Evolutionary conservation across 345 rosid species (phyloP), one percentile per base, ranked within the genome.

Genomic region (Mallotus nudiflorus): DNA sequence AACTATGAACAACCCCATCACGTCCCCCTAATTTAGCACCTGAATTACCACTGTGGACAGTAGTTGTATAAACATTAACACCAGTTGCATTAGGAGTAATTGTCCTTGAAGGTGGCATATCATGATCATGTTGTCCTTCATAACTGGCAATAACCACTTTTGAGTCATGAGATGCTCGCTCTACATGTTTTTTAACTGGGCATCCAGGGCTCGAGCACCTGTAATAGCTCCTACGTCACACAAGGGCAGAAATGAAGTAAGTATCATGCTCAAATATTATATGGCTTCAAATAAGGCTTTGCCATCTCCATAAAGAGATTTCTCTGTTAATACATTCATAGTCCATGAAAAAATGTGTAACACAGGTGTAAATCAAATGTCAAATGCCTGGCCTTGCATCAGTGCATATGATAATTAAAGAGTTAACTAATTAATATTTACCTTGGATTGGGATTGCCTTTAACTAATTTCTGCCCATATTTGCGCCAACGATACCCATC

Each of bases 401-500:
- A 44, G 54, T n/a, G 66, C 15, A 22, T 50, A 58, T 50, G 51
- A 55, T 61, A 20, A 1, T 51, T 33, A 44, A 70, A 46, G 56
- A 42, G 3, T 27, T 45, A 18, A 29, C 29, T 18, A 29, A 48
- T 15, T 1, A 31, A 70, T 40, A 61, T 59, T 39, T 75, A 89
- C 99, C 99, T 91, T 40, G 99, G 99, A 82, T 94, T 84, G 39
- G 96, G 93, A 71, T 89, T 94, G 72, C 99, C 97, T 85, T 94
- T 94, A 62, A 94, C 97, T 69, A 91, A 67, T 79, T 94, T 94
- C 82, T 91, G 99, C 71, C 99, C 99, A 79, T 94, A 94, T 82
- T 94, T 94, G 66, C 97, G 99, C 99, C 99, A 94, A 37, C 97
- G 93, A 69, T 87, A 92, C 40, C 97, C 97, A 83, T 94, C 99